Conservation (phyloP, 139 green algal species). For the Chlorella sp. region DNA sequence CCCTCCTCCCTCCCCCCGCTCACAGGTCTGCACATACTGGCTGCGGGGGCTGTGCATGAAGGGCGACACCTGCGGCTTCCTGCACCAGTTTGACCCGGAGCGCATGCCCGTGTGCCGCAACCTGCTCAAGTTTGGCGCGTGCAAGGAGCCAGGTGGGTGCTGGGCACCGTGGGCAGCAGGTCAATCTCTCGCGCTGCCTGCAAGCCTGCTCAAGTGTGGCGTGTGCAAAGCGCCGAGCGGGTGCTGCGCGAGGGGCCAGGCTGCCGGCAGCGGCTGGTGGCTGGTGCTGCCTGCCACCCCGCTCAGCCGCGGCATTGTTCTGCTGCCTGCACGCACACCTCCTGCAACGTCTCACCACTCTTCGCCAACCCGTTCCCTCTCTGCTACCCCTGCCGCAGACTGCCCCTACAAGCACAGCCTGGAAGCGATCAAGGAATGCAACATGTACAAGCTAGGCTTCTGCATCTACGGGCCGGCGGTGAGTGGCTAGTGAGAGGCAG, state of each 20-base stretch:
- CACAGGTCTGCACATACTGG: constrained; percentile 92
- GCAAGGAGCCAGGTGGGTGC: constrained; percentile 73
- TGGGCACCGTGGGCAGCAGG: too few species aligned
- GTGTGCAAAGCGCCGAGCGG: too few species aligned
- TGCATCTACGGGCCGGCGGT: constrained; percentile 93
- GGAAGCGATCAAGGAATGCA: constrained; percentile 98
- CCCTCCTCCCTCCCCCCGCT: too few species aligned
- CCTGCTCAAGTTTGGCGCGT: constrained; percentile 88
- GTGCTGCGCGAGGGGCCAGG: too few species aligned
- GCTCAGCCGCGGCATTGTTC: too few species aligned
- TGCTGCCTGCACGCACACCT: neutral
- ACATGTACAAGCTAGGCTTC: constrained; percentile 99
- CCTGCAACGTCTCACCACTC: too few species aligned
- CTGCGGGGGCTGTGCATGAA: constrained; percentile 97
- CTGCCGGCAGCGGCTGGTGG: too few species aligned
- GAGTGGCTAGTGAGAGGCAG: neutral
- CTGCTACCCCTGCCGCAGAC: constrained; percentile 53
- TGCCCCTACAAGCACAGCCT: constrained; percentile 95
- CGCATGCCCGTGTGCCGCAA: constrained; percentile 90
- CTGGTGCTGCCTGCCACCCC: too few species aligned
- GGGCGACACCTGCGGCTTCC: constrained; percentile 94
- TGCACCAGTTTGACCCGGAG: constrained; percentile 92
- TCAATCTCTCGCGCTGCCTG: neutral
- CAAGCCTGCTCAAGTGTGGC: neutral
- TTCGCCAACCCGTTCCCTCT: neutral